phyloP scores from a whole-genome alignment of 768 basidiomycete species.

The Favolaschia claudopus region DNA sequence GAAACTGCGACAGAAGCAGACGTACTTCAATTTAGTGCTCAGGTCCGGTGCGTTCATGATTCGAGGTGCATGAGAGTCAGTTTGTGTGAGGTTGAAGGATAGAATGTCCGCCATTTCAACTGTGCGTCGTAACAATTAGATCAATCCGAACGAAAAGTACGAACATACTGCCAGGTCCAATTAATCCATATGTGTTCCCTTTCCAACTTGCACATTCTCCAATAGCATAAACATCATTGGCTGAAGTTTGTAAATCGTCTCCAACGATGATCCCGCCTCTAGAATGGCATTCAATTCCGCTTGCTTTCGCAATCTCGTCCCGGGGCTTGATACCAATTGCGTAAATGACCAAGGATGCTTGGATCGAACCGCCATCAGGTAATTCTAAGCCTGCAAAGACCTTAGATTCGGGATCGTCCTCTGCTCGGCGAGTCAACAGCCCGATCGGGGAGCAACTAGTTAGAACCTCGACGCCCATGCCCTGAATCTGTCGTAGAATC shows the following conservation, averaged over 20 bases:
- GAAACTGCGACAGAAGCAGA: background rate
- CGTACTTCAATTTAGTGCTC: slow-evolving; percentile 71
- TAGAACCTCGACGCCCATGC: slow-evolving; percentile 64
- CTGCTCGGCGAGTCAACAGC: slow-evolving; percentile 33
- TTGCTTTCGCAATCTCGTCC: slow-evolving; percentile 65
- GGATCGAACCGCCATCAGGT: slow-evolving; percentile 52
- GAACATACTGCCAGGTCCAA: slow-evolving; percentile 67
- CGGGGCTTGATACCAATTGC: slow-evolving; percentile 77
- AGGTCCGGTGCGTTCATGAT: slow-evolving; percentile 67
- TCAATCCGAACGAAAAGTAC: background rate
- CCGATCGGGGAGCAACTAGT: slow-evolving; percentile 46
- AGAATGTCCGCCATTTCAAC: slow-evolving; percentile 81
- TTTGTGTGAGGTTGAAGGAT: slow-evolving; percentile 74
- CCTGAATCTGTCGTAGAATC: slow-evolving; percentile 64
- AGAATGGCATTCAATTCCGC: slow-evolving; percentile 57
- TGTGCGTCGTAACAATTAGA: slow-evolving; percentile 18
- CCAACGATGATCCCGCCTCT: slow-evolving; percentile 67
- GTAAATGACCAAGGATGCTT: slow-evolving; percentile 66
- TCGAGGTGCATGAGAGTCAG: slow-evolving; percentile 40
- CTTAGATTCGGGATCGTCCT: slow-evolving; percentile 33
- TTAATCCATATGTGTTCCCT: slow-evolving; percentile 74
- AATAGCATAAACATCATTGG: slow-evolving; percentile 70
- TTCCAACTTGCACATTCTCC: slow-evolving; percentile 80
- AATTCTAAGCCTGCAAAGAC: slow-evolving; percentile 58
- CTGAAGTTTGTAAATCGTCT: slow-evolving; percentile 64